Evolutionary conservation across 495 filamentous ascomycete species (phyloP).

Genomic region (Haplographium delicatum): DNA sequence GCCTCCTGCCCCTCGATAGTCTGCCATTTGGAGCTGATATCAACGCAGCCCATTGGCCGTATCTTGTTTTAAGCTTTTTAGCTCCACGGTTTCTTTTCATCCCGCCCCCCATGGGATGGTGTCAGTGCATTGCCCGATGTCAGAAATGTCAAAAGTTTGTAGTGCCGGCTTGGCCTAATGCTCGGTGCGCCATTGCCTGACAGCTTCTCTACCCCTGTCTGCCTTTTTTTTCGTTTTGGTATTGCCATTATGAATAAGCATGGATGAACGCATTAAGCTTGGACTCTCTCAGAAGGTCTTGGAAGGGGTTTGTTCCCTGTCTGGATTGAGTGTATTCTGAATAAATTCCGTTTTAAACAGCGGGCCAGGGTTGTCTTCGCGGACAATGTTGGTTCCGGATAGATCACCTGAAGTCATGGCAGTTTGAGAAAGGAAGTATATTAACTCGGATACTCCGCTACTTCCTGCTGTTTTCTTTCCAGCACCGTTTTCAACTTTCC

Average conservation of each 20-base stretch:
- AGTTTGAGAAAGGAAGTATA: conserved; percentile 13
- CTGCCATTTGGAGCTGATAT: neutral
- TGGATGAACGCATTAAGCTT: conserved; percentile 12
- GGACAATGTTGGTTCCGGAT: conserved; percentile 22
- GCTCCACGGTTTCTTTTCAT: conserved; percentile 12
- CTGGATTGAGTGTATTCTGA: conserved; percentile 14
- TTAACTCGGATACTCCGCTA: conserved; percentile 6
- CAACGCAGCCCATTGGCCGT: conserved; percentile 7
- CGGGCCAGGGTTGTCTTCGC: conserved; percentile 1
- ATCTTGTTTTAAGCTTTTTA: conserved; percentile 12
- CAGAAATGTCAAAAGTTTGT: conserved; percentile 16
- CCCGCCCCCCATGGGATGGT: conserved; percentile 11
- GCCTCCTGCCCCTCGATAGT: neutral
- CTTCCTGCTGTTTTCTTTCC: conserved; percentile 4
- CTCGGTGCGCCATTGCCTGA: conserved; percentile 1
- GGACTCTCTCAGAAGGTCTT: neutral
- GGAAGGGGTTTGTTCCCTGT: conserved; percentile 2
- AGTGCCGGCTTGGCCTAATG: conserved; percentile 1
- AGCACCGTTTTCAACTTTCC: conserved; percentile 17
- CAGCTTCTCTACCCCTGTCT: neutral
- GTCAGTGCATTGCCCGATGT: conserved; percentile 16
- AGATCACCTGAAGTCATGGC: conserved; percentile 7
- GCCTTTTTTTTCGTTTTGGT: too few species aligned
- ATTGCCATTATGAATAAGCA: conserved; percentile 8
- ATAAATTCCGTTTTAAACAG: conserved; percentile 13